These are phyloP conservation scores for Triticum aestivum DNA, from an alignment of 176 grass and related monocot species.

Conservation along the genomic window IWGSC_CS_RefSeq_v2.1 NC_057800.1:647915201-647915700, in stretches of 20 bases:
- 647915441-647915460: no score
- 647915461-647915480: not conserved
- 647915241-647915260: no score
- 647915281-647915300: no score
- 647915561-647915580: not conserved
- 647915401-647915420: not conserved
- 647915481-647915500: not conserved
- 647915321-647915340: no score
- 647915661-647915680: slow-evolving; percentile 81
- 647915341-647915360: not conserved
- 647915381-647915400: not conserved
- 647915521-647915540: not conserved
- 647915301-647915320: no score
- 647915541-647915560: not conserved
- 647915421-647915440: not conserved
- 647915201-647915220: no score
- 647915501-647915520: not conserved
- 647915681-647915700: slow-evolving; percentile 92
- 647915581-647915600: not conserved
- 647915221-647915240: no score
- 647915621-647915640: slow-evolving; percentile 89
- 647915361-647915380: not conserved
- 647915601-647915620: slow-evolving; percentile 34
- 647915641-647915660: slow-evolving; percentile 86
- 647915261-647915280: no score